Base-by-base conservation (phyloP, 2,329 filamentous ascomycete genomes). In the Trichophyton verrucosum region DNA sequence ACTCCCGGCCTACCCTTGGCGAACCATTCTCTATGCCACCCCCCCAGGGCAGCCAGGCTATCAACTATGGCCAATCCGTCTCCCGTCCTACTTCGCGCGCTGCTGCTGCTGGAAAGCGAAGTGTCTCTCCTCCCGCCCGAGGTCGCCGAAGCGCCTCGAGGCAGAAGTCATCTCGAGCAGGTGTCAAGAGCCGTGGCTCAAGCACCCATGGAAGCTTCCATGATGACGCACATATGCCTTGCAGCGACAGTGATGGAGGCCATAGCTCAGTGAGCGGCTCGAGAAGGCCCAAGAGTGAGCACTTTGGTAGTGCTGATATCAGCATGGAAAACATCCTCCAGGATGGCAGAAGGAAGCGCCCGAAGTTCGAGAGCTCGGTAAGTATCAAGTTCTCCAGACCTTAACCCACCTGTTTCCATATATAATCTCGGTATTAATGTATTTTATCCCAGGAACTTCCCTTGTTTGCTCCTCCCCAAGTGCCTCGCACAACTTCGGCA, bases 241-340 rank as follows among this genome's bases (percentile, higher is more conserved):
- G 94, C 74, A 95, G 89, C 76, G 95, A 91, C 73, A 91, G 88
- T 67, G 91, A 96, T 66, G 87, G 86, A 63, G 89, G 86, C 30
- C 83, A 88, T 64, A 87, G 84, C 66, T 91, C 89, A 60, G 81
- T 87, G 57, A 79, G 80, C 15, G 82, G 82, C 66, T 87, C 87
- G 62, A 86, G 88, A 69, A 88, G 88, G 73, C 83, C 82, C 68
- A 91, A 89, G 74, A 85, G 80, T 65, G 91, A 96, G 69, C 87
- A 90, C 65, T 84, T 96, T 69, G 91, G 89, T 57, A 96, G 90
- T 72, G 95, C 94, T 15, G 94, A 99, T 68, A 99, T 99, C 71
- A 97, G 92, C 73, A 84, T 96, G 67, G 91, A 96, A 68, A 99
- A 99, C 73, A 97, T 99, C 74, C 88, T 99, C 64, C 92, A 97